Conservation (phyloP, 805 yeast species). For the Monosporozyma siamensis region DNA sequence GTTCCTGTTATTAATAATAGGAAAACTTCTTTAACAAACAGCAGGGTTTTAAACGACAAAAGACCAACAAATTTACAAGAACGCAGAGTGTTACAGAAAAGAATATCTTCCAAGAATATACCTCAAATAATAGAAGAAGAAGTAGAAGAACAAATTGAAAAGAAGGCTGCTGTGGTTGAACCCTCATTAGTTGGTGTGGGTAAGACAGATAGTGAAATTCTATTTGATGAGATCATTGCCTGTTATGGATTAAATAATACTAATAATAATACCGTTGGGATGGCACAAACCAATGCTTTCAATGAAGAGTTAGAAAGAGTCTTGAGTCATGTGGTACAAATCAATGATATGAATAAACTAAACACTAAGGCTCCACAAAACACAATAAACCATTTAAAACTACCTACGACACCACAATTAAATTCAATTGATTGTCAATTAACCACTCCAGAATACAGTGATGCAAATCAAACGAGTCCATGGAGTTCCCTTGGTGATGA, state of each 20-base stretch:
- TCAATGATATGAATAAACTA: slow-evolving; percentile 5
- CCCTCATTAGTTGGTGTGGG: not conserved
- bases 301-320: slow-evolving; percentile 17
- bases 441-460: slow-evolving; percentile 2
- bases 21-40: not conserved
- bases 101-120: not conserved
- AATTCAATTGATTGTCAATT: slow-evolving; percentile 1
- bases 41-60: not conserved
- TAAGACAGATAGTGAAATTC: slow-evolving; percentile 15
- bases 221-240: slow-evolving; percentile 24
- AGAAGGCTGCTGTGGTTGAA: not conserved
- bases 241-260: slow-evolving; percentile 12
- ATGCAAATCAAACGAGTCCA: slow-evolving; percentile 3
- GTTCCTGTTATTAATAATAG: not conserved
- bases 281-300: slow-evolving; percentile 2
- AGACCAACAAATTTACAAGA: slow-evolving; percentile 1
- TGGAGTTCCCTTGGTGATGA: slow-evolving; percentile 23
- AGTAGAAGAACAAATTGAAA: not conserved
- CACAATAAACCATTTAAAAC: not conserved
- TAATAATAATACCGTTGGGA: not conserved
- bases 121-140: not conserved
- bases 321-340: slow-evolving; percentile 10
- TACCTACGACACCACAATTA: not conserved
- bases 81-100: slow-evolving; percentile 5
- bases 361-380: not conserved